phyloP scores from a whole-genome alignment of 495 filamentous ascomycete species.

The Pseudotulostoma volvatum region DNA sequence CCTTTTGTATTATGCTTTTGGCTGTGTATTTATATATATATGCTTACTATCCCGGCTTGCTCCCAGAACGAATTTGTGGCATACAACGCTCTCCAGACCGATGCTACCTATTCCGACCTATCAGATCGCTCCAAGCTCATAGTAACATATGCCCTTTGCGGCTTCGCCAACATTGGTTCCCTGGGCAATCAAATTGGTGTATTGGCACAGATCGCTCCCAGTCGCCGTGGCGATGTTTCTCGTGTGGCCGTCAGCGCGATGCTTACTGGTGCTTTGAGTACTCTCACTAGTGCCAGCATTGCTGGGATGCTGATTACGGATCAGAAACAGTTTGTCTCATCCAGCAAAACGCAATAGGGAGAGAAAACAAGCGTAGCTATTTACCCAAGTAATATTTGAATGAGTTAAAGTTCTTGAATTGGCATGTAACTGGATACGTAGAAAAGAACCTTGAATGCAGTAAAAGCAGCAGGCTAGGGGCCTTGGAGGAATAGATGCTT shows the following conservation, averaged over 20 bases:
- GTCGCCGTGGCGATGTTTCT: conserved; percentile 55
- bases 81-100: conserved; percentile 32
- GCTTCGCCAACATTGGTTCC: conserved; percentile 67
- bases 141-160: conserved; percentile 56
- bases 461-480: no score
- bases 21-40: not conserved
- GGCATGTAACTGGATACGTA: no score
- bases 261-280: conserved; percentile 60
- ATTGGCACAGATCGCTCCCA: conserved; percentile 61
- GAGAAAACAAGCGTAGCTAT: no score
- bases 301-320: conserved; percentile 59
- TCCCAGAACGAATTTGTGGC: conserved; percentile 49
- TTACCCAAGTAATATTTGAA: no score
- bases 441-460: no score
- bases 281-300: conserved; percentile 65
- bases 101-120: conserved; percentile 33
- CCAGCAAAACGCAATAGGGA: no score
- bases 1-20: not conserved
- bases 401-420: no score
- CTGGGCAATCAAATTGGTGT: conserved; percentile 80
- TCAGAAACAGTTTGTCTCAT: conserved; percentile 20
- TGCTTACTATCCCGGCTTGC: conserved; percentile 1
- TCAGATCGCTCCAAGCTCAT: conserved; percentile 55
- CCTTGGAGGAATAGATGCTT: no score
- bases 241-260: conserved; percentile 62